Base-by-base conservation (phyloP, 768 basidiomycete species). In the Podaxis mareebaensis region DNA sequence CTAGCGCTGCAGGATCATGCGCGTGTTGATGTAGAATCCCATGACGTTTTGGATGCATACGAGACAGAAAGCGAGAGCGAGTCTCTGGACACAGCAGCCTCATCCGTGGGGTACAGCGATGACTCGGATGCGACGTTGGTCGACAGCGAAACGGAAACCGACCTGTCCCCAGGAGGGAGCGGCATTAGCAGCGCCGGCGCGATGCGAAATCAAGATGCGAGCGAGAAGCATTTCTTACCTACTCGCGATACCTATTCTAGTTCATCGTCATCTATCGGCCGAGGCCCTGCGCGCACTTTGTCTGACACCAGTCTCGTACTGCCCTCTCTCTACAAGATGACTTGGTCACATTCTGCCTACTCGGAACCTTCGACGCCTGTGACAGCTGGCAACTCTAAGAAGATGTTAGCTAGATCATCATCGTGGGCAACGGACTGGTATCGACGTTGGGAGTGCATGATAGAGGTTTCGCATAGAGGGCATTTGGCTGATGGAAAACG, bases 61-160 rank as follows among this genome's bases (percentile, higher is more conserved):
- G 40, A 40, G 56, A 53, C 58, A 5, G 78, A 77, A 65, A 72
- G 67, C 58, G 77, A 76, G 30, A 65, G 53, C 17, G 54, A 52
- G 6, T 65, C 66, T 1, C 51, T 76, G 54, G 77, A 75, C 13
- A 69, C 71, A 22, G 75, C 76, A 2, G 69, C 68, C 3, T 61
- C 60, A 17, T 78, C 77, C 2, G 71, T 73, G 10, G 71, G 69
- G 22, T 78, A 70, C 66, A 80, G 79, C 66, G 81, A 82, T 63
- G 83, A 83, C 67, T 82, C 84, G n/a, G 86, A 87, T 61, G 67
- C 76, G n/a, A 86, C 85, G 8, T 77, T 86, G 20, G 83, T 86
- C 26, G 83, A 81, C 67, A 82, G 79, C 55, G 81, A 82, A 59
- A 75, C 71, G 56, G 79, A 80, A 42, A 67, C 65, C n/a, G 76